These are phyloP conservation scores for Penicillium sp. DNA, from an alignment of 2,329 filamentous ascomycete species.

Conservation along the genomic window DNA sequence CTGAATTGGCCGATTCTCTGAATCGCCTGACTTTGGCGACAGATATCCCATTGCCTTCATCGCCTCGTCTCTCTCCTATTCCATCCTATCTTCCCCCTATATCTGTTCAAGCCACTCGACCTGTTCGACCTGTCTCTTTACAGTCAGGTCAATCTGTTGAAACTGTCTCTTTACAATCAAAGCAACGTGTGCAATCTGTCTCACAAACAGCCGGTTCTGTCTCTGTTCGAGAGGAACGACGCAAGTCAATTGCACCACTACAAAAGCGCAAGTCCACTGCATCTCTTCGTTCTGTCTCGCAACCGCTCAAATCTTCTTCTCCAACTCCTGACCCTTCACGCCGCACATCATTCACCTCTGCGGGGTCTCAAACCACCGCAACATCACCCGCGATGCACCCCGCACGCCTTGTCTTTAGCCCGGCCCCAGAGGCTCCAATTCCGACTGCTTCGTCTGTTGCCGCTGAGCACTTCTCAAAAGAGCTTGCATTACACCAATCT, in stretches of 20 bases:
- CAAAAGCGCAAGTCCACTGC: slow-evolving; percentile 41
- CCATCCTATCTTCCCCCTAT: neutral
- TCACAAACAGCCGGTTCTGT: slow-evolving; percentile 25
- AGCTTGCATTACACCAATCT: slow-evolving; percentile 64
- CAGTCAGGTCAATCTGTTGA: neutral
- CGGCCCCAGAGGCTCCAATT: slow-evolving; percentile 23
- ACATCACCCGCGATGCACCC: slow-evolving; percentile 29
- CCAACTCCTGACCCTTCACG: slow-evolving; percentile 35
- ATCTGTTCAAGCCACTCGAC: neutral
- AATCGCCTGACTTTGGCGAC: slow-evolving; percentile 31
- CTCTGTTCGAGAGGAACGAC: slow-evolving; percentile 40
- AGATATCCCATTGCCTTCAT: slow-evolving; percentile 26
- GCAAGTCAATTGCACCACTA: slow-evolving; percentile 36
- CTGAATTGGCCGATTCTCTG: slow-evolving; percentile 27
- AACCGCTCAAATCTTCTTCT: slow-evolving; percentile 29
- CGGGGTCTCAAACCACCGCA: slow-evolving; percentile 26
- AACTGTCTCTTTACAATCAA: neutral
- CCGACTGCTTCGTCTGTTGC: slow-evolving; percentile 61
- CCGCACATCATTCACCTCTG: slow-evolving; percentile 35
- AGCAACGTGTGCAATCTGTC: slow-evolving; percentile 15
- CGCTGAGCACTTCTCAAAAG: slow-evolving; percentile 66
- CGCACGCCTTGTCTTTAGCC: slow-evolving; percentile 25
- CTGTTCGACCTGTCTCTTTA: neutral
- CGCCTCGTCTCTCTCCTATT: slow-evolving; percentile 22
- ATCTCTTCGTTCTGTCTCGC: slow-evolving; percentile 39